Percentiles rank a stretch among this genome's conserved stretches.
These are phyloP conservation scores for Plenodomus tracheiphilus DNA, from an alignment of 2,329 filamentous ascomycete genomes.

Conservation along the genomic window DNA sequence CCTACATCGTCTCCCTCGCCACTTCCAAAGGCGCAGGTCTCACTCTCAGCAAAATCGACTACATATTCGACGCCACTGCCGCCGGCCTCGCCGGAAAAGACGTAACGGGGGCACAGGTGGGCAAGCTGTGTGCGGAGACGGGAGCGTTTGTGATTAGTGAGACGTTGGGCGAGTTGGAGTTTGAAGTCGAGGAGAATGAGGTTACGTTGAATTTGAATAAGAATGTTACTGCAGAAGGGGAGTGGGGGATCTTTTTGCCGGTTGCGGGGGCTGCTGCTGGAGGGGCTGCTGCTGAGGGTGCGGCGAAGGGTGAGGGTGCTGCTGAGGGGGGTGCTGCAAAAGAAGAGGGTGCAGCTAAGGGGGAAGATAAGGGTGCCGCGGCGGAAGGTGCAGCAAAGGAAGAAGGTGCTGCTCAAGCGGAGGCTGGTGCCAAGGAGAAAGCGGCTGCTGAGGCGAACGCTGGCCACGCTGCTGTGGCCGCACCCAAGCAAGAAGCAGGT, in stretches of 20 bases:
- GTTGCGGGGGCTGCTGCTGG: neutral
- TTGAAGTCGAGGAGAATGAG: constrained; percentile 29
- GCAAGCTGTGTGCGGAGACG: constrained; percentile 20
- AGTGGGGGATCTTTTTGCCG: constrained; percentile 17
- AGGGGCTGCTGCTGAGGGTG: neutral
- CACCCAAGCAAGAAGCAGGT: neutral
- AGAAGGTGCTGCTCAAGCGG: neutral
- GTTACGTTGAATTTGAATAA: constrained; percentile 27
- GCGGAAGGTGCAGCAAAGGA: neutral
- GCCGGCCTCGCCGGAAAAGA: constrained; percentile 21
- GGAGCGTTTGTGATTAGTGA: constrained; percentile 22
- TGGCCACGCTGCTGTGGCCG: neutral
- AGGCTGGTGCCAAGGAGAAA: neutral
- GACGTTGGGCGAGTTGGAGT: constrained; percentile 23
- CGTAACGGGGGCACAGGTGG: constrained; percentile 22
- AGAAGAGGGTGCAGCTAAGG: neutral
- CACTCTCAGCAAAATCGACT: constrained; percentile 27
- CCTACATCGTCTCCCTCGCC: constrained; percentile 19
- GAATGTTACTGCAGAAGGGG: constrained; percentile 25
- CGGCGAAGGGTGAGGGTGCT: neutral
- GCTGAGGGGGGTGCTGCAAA: neutral
- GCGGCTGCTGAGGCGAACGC: neutral
- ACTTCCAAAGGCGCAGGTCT: constrained; percentile 24
- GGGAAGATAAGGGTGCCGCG: too few relatives aligned
- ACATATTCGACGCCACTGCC: constrained; percentile 21